Evolutionary conservation across 2,329 filamentous ascomycete species (phyloP), one percentile per base, ranked within the genome.

Genomic region (Verticillium isaacii): DNA sequence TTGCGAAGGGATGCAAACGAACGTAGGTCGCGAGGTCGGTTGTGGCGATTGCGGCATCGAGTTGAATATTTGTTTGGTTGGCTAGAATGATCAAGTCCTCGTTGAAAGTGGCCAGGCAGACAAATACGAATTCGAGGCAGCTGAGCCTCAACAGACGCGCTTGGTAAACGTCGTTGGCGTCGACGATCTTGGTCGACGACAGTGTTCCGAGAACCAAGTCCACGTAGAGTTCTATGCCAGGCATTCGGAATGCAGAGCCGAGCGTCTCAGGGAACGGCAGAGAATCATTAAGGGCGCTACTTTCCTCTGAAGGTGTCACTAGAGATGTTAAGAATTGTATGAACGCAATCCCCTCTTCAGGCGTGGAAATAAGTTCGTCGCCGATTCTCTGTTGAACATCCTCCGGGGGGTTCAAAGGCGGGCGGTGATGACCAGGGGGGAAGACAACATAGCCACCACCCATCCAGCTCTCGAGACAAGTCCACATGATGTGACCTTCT

Each of bases 221-320:
- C 61, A 98, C 83, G 69, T 97, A 99, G 1, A 91, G 87, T 63
- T 97, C 93, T 64, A 99, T 92, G 2, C 96, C 95, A 15, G 93
- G 87, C 68, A 80, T 80, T 60, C 95, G 88, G 68, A 89, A 90
- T 12, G 87, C 84, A 17, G 88, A 86, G 5, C 94, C 93, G 9
- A 99, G 81, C 50, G 85, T 88, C 73, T 97, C 93, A 0, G 94
- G 92, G 70, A 97, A 99, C 0, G 94, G 89, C 3, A 99, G 78
- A 1, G 81, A 82, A 71, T 98, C 90, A 65, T 89, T 89, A 9
- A 93, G 78, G 0, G 84, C 82, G 45, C 80, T 81, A 57, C 86
- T 82, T 52, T 84, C 85, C 1, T 80, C 76, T 14, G 87, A 82
- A 0, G 93, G 92, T 6, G 83, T 80, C 25, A 94, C 80, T 17